Evolutionary conservation across 805 yeast genomes (phyloP).

Genomic region (Candida pini): DNA sequence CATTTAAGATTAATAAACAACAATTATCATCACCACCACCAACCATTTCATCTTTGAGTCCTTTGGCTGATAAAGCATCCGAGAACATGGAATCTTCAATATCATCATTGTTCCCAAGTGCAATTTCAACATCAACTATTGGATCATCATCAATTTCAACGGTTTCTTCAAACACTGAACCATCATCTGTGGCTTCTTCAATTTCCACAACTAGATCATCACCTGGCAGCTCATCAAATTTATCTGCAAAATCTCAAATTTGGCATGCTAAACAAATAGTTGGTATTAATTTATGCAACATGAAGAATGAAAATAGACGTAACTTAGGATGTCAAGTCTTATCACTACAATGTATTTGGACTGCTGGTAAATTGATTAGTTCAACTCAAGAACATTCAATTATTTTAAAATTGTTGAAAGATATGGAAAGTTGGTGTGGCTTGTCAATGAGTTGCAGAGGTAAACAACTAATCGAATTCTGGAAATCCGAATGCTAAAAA

Average conservation of each 20-base stretch:
- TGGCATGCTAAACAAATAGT: conserved; percentile 38
- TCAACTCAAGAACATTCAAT: conserved; percentile 21
- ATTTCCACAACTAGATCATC: conserved; percentile 7
- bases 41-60: background rate
- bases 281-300: conserved; percentile 24
- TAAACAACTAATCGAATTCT: conserved; percentile 20
- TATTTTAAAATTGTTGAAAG: conserved; percentile 17
- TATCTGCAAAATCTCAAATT: conserved; percentile 24
- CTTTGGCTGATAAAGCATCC: background rate
- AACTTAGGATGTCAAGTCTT: conserved; percentile 15
- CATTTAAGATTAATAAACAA: conserved; percentile 15
- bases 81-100: background rate
- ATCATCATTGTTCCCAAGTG: conserved; percentile 13
- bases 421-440: conserved; percentile 20
- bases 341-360: conserved; percentile 21
- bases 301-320: conserved; percentile 10
- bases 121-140: conserved; percentile 1
- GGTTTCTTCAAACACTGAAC: conserved; percentile 1
- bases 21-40: background rate
- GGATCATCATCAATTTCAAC: conserved; percentile 1
- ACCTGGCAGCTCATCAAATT: conserved; percentile 6
- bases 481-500: conserved; percentile 25
- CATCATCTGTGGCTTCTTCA: conserved; percentile 1
- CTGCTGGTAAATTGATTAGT: conserved; percentile 22
- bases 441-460: conserved; percentile 18